Conservation (phyloP, 2,329 filamentous ascomycete species). For the Alternaria metachromatica region DNA sequence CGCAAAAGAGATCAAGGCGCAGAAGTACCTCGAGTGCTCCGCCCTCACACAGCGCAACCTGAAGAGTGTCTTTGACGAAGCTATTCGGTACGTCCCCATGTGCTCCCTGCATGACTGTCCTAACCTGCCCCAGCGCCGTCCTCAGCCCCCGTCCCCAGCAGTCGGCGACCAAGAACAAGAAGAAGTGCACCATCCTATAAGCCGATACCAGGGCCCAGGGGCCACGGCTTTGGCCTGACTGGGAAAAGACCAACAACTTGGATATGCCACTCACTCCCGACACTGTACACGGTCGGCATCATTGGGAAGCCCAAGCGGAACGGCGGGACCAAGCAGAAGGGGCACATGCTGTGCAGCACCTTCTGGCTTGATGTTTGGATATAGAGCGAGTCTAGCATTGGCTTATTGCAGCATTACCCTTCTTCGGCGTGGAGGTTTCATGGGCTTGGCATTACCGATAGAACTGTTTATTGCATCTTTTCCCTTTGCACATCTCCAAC, state of each 20-base stretch:
- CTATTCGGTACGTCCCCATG: conserved; percentile 78
- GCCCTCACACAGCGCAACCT: conserved; percentile 94
- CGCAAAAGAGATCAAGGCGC: conserved; percentile 91
- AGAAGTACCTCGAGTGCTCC: conserved; percentile 98
- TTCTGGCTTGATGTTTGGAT: conserved; percentile 24
- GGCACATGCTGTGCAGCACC: conserved; percentile 26
- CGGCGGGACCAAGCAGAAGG: neutral
- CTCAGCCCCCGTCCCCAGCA: conserved; percentile 49
- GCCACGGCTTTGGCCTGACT: conserved; percentile 27
- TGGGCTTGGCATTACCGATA: conserved; percentile 39
- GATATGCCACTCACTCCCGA: conserved; percentile 22
- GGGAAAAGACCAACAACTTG: conserved; percentile 27
- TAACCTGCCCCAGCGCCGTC: conserved; percentile 45
- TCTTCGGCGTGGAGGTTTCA: conserved; percentile 38
- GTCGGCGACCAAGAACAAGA: conserved; percentile 34
- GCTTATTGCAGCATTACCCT: conserved; percentile 32
- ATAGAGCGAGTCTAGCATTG: conserved; percentile 25
- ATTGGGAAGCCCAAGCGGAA: conserved; percentile 1
- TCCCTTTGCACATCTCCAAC: neutral
- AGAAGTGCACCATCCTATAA: conserved; percentile 40
- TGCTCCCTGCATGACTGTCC: neutral
- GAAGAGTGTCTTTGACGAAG: conserved; percentile 98
- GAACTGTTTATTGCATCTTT: conserved; percentile 34
- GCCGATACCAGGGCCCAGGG: neutral
- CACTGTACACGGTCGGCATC: conserved; percentile 6